Conservation (phyloP, 1,284 basidiomycete species). For the Fomitopsis pinicola region DNA sequence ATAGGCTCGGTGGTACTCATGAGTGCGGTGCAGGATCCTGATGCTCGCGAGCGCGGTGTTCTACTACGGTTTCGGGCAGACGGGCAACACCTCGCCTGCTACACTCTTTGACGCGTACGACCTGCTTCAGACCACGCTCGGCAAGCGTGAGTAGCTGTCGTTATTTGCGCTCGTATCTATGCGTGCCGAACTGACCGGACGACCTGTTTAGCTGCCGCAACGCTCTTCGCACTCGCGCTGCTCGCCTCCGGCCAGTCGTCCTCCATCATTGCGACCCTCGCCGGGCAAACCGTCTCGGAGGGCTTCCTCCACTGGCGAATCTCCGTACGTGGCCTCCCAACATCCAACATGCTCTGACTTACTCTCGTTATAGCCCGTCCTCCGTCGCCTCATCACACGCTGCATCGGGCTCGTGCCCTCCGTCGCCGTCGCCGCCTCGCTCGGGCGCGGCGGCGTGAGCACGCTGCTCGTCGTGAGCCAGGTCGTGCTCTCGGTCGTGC, state of each 20-base stretch:
- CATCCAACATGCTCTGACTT: neutral
- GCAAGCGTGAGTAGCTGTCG: conserved; percentile 45
- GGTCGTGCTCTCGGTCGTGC: conserved; percentile 82
- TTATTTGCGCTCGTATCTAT: conserved; percentile 20
- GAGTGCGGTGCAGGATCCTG: conserved; percentile 47
- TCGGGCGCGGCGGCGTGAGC: conserved; percentile 78
- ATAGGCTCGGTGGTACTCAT: neutral
- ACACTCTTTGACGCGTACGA: conserved; percentile 82
- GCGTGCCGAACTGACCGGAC: neutral
- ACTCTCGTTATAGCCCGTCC: conserved; percentile 51
- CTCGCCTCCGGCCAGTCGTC: conserved; percentile 90
- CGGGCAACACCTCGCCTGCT: conserved; percentile 44
- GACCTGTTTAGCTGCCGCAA: conserved; percentile 54
- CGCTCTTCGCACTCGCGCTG: conserved; percentile 83
- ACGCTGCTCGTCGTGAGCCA: conserved; percentile 84
- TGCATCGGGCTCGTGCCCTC: conserved; percentile 86
- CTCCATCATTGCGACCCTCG: conserved; percentile 88
- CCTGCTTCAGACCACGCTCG: conserved; percentile 64
- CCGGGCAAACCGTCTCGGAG: conserved; percentile 91
- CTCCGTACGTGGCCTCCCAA: conserved; percentile 47
- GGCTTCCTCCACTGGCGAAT: conserved; percentile 92
- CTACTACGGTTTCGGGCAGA: conserved; percentile 48
- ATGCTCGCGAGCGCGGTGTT: conserved; percentile 73
- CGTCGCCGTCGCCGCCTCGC: conserved; percentile 70
- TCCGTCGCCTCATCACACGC: conserved; percentile 82